Conservation (phyloP, 129 eudicot genomes). For the Artemisia tridentata region DNA sequence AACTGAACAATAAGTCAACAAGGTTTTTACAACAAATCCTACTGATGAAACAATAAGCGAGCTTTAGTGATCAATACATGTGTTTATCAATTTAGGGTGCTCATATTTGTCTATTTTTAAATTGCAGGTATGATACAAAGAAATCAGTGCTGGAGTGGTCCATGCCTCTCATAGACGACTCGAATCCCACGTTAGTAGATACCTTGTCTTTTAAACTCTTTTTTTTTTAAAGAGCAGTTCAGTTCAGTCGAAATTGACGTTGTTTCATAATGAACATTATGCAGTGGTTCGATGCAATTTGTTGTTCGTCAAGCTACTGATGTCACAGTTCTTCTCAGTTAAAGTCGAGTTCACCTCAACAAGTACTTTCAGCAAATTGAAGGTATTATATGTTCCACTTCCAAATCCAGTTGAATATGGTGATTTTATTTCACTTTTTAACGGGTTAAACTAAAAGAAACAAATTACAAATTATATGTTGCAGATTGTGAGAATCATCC, state of each 20-base stretch:
- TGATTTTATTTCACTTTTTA: not conserved
- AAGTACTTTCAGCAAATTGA: slow-evolving; percentile 74
- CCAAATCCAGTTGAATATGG: not conserved
- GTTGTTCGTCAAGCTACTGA: slow-evolving; percentile 76
- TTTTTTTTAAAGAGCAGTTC: not conserved
- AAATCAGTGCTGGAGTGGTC: slow-evolving; percentile 89
- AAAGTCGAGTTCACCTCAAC: slow-evolving; percentile 77
- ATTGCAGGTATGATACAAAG: slow-evolving; percentile 76
- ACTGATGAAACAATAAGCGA: not conserved
- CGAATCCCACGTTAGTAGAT: slow-evolving; percentile 71
- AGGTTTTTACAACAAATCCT: not conserved
- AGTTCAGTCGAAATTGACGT: too few species aligned
- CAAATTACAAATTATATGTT: not conserved
- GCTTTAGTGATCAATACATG: not conserved
- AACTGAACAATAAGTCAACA: too few species aligned
- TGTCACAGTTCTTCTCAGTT: slow-evolving; percentile 75
- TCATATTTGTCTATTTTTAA: not conserved
- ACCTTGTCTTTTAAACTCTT: not conserved
- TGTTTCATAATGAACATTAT: not conserved
- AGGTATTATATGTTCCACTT: slow-evolving; percentile 40
- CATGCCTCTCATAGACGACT: slow-evolving; percentile 67
- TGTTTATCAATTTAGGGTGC: not conserved
- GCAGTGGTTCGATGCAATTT: slow-evolving; percentile 91
- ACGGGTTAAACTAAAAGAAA: not conserved
- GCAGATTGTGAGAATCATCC: slow-evolving; percentile 69